phyloP scores from a whole-genome alignment of 805 yeast species.

The Teunomyces panamensis region DNA sequence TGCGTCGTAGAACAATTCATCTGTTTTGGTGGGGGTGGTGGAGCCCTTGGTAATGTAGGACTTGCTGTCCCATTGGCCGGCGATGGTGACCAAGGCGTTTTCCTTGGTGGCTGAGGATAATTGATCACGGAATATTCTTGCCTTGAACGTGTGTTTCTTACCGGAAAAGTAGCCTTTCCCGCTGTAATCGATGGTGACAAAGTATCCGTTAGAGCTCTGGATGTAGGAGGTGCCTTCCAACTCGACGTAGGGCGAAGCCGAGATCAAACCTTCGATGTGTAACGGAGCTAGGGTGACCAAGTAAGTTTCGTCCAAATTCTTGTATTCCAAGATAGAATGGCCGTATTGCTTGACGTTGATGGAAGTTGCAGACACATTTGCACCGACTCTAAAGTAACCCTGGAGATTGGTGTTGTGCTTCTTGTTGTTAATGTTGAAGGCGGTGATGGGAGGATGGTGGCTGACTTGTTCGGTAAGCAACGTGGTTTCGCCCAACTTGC shows the following conservation, averaged over 20 bases:
- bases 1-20: conserved; percentile 64
- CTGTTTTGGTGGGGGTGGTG: conserved; percentile 41
- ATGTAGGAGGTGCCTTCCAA: conserved; percentile 85
- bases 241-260: conserved; percentile 93
- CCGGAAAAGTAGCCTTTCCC: conserved; percentile 97
- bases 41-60: conserved; percentile 63
- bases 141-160: conserved; percentile 89
- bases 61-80: conserved; percentile 90
- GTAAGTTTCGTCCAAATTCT: conserved; percentile 62
- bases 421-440: conserved; percentile 76
- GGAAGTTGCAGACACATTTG: conserved; percentile 73
- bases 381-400: conserved; percentile 88
- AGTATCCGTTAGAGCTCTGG: conserved; percentile 76
- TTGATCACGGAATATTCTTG: conserved; percentile 62
- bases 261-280: conserved; percentile 89
- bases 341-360: conserved; percentile 89
- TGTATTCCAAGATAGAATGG: conserved; percentile 72
- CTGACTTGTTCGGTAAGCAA: conserved; percentile 89
- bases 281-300: conserved; percentile 88
- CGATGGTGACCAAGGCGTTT: conserved; percentile 71
- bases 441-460: conserved; percentile 98
- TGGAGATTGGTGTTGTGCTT: conserved; percentile 66
- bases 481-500: conserved; percentile 68
- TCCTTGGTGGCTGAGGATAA: conserved; percentile 49
- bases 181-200: conserved; percentile 69